phyloP scores from a whole-genome alignment of 805 yeast genomes.

The Kuraishia floccosa region DNA sequence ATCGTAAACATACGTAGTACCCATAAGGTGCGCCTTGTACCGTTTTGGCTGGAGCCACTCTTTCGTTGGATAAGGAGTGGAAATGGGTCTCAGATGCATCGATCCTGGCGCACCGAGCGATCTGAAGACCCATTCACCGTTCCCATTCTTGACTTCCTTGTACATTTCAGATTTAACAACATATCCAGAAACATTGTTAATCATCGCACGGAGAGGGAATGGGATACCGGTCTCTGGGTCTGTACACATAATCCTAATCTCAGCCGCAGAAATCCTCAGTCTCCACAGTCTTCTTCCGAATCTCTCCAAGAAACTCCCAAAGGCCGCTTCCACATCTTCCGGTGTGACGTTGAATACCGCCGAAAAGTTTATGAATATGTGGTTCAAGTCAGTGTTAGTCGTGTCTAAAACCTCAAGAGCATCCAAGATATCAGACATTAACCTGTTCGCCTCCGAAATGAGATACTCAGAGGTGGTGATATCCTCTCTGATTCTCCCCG shows the following conservation, averaged over 20 bases:
- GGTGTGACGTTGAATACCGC: constrained; percentile 93
- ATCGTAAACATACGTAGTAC: constrained; percentile 95
- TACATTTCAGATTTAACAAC: constrained; percentile 93
- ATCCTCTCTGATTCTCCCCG: constrained; percentile 90
- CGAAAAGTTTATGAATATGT: constrained; percentile 92
- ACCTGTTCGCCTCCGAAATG: constrained; percentile 91
- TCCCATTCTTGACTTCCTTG: constrained; percentile 84
- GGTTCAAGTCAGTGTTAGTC: constrained; percentile 90
- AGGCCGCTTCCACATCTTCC: constrained; percentile 93
- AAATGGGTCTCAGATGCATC: constrained; percentile 94
- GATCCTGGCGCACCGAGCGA: constrained; percentile 91
- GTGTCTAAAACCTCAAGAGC: constrained; percentile 92
- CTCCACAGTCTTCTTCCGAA: constrained; percentile 97
- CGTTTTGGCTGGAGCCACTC: constrained; percentile 98
- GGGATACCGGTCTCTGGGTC: constrained; percentile 82
- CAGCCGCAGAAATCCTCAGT: constrained; percentile 94
- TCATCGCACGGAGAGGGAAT: constrained; percentile 93
- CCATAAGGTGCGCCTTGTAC: constrained; percentile 96
- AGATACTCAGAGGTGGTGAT: constrained; percentile 87
- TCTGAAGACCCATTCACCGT: constrained; percentile 96
- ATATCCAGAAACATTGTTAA: constrained; percentile 93
- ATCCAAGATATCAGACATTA: constrained; percentile 93
- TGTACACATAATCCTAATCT: constrained; percentile 89
- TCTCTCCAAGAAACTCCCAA: constrained; percentile 95
- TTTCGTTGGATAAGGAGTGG: constrained; percentile 94